These are phyloP conservation scores for Calonectria pauciramosa DNA, from an alignment of 2,329 filamentous ascomycete genomes.

Conservation along the genomic window DNA sequence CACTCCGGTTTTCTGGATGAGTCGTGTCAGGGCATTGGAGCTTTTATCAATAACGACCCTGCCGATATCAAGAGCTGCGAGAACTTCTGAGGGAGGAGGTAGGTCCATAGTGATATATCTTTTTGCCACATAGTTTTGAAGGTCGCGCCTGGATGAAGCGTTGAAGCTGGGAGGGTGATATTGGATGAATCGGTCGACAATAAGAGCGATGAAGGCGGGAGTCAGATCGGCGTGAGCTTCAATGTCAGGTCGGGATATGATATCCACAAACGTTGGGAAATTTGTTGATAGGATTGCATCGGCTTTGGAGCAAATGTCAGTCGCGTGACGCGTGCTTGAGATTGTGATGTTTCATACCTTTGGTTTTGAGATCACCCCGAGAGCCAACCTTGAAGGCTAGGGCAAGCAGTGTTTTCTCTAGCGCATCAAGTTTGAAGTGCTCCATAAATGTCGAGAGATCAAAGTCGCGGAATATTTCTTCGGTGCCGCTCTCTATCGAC, in stretches of 20 bases:
- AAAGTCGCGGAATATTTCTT: conserved; percentile 95
- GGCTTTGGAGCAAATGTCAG: conserved; percentile 68
- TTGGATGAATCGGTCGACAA: conserved; percentile 89
- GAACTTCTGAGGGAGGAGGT: conserved; percentile 77
- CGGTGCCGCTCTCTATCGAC: conserved; percentile 89
- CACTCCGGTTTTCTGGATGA: conserved; percentile 81
- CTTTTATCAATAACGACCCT: conserved; percentile 73
- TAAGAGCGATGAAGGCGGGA: conserved; percentile 79
- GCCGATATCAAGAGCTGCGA: conserved; percentile 78
- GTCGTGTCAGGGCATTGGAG: conserved; percentile 70
- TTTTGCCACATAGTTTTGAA: conserved; percentile 74
- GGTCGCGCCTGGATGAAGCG: conserved; percentile 78
- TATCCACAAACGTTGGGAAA: conserved; percentile 81
- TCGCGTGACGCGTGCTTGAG: conserved; percentile 54
- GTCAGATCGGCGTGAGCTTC: conserved; percentile 76
- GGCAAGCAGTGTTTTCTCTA: conserved; percentile 89
- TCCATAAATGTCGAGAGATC: conserved; percentile 96
- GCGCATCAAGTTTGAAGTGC: conserved; percentile 92
- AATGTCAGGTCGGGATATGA: conserved; percentile 75
- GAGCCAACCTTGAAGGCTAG: conserved; percentile 89
- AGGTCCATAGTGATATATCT: conserved; percentile 77
- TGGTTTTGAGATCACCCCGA: conserved; percentile 86
- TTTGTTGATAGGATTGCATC: conserved; percentile 91
- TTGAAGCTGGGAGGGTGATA: conserved; percentile 90
- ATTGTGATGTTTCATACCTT: conserved; percentile 72